Base-by-base conservation (phyloP, 2,329 filamentous ascomycete genomes). In the Plenodomus lindquistii region DNA sequence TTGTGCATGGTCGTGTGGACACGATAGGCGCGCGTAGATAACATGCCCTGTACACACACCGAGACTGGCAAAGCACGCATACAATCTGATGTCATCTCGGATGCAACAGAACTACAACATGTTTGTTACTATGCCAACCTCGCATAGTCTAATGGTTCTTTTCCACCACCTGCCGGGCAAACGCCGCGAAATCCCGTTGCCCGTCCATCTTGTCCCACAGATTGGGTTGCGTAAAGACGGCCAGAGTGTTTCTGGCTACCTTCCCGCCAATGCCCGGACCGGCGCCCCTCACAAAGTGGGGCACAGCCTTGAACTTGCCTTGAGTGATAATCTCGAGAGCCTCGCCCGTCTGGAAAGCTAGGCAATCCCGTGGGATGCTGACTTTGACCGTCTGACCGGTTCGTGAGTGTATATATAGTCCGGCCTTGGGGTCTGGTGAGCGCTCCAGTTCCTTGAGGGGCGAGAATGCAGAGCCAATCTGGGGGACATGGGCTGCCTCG, bases 161-260 rank as follows among this genome's bases (percentile, higher is more conserved):
- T 56, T 75, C 75, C 40, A 79, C 73, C 63, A 78, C 75, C 59
- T 74, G 74, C 64, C 74, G 78, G 24, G 88, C 88, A 77, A 92
- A 91, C 63, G 87, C 82, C 18, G 87, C 89, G 80, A 92, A 93
- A 34, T 83, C 87, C 47, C 84, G 79, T 67, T 82, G 77, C 48
- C 83, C 80, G 65, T 93, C 89, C 13, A 93, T 87, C 73, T 85
- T 81, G 60, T 92, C 89, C 61, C 83, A 88, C 51, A 97, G 73
- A 75, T 97, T 96, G 19, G 94, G 94, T 80, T 99, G 94, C 49
- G 93, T 99, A 67, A 97, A 99, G 9, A 97, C 91, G 0, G 94
- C 94, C 59, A 99, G 75, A 9, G 94, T 99, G 75, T 97, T 97
- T 52, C 77, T 66, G 11, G 77, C 77, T 24, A 79, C 73, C 43